Evolutionary conservation across 441 rosid species (phyloP).

Genomic region (Theobroma grandiflorum): DNA sequence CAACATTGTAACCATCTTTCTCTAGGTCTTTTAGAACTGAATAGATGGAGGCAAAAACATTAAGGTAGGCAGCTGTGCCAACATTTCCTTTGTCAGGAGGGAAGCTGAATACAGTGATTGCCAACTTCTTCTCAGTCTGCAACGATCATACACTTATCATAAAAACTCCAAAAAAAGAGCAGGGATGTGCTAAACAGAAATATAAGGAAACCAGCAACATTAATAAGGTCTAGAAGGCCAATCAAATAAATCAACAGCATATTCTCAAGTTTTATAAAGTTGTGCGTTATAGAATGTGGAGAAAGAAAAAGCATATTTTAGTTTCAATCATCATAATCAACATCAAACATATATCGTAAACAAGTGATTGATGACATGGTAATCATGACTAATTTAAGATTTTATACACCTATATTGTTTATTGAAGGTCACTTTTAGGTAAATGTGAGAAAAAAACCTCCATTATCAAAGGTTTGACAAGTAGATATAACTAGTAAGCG

Average conservation of each 20-base stretch:
- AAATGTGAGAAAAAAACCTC: neutral
- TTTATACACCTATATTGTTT: neutral
- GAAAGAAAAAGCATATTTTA: constrained; percentile 1
- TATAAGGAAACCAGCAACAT: neutral
- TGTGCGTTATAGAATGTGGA: neutral
- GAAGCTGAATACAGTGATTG: constrained; percentile 98
- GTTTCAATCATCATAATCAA: neutral
- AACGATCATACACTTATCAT: constrained; percentile 26
- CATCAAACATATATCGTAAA: constrained; percentile 9
- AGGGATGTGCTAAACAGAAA: neutral
- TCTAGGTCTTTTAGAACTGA: constrained; percentile 85
- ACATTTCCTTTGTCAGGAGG: constrained; percentile 99
- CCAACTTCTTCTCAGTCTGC: constrained; percentile 93
- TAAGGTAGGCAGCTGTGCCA: constrained; percentile 95
- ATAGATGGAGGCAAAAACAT: constrained; percentile 94
- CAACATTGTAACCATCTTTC: constrained; percentile 88
- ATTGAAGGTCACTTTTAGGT: neutral
- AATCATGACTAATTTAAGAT: constrained; percentile 15
- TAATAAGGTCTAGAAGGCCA: neutral
- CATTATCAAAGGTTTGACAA: neutral
- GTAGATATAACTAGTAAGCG: constrained; percentile 5
- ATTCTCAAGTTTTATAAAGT: constrained; percentile 20
- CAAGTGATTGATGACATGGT: neutral
- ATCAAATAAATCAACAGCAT: constrained; percentile 3
- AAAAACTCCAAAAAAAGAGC: constrained; percentile 15